Conservation (phyloP, 345 rosid species). For the Citrus inodora region DNA sequence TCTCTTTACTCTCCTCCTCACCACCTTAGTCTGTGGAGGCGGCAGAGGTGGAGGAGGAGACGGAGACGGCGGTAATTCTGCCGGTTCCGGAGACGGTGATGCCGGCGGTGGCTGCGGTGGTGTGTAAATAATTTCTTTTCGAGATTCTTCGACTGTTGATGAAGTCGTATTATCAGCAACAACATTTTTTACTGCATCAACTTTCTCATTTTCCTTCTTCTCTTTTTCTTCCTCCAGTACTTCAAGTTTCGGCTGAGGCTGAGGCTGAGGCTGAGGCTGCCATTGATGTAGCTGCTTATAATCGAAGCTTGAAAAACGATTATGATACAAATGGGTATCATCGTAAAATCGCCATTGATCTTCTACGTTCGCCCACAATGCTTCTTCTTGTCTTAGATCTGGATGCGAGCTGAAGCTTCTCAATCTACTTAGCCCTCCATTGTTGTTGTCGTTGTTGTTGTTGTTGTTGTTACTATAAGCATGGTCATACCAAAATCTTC, state of each 20-base stretch:
- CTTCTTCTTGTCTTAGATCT: slow-evolving; percentile 64
- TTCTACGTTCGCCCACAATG: slow-evolving; percentile 21
- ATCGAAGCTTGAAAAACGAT: slow-evolving; percentile 30
- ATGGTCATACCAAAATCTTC: slow-evolving; percentile 36
- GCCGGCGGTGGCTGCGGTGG: not conserved
- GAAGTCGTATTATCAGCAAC: slow-evolving; percentile 14
- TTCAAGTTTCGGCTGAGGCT: slow-evolving; percentile 6
- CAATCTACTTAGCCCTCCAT: slow-evolving; percentile 31
- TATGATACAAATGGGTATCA: slow-evolving; percentile 49
- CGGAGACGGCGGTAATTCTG: slow-evolving; percentile 7
- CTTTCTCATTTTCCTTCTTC: not conserved
- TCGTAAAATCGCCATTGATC: slow-evolving; percentile 72
- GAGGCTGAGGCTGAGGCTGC: slow-evolving; percentile 17
- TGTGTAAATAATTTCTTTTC: slow-evolving; percentile 10
- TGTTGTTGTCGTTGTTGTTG: slow-evolving; percentile 1
- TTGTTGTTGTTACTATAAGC: no score
- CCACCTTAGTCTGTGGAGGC: slow-evolving; percentile 18
- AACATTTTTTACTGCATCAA: slow-evolving; percentile 6
- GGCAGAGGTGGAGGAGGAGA: slow-evolving; percentile 17
- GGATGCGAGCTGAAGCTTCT: slow-evolving; percentile 77
- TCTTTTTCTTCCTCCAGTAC: slow-evolving; percentile 5
- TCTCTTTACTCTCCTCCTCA: slow-evolving; percentile 31
- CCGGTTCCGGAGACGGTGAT: slow-evolving; percentile 7
- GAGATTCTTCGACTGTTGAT: not conserved
- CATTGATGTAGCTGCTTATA: slow-evolving; percentile 18